Evolutionary conservation across 148 eudicot species (phyloP).

Genomic region (Rhododendron griersonianum): DNA sequence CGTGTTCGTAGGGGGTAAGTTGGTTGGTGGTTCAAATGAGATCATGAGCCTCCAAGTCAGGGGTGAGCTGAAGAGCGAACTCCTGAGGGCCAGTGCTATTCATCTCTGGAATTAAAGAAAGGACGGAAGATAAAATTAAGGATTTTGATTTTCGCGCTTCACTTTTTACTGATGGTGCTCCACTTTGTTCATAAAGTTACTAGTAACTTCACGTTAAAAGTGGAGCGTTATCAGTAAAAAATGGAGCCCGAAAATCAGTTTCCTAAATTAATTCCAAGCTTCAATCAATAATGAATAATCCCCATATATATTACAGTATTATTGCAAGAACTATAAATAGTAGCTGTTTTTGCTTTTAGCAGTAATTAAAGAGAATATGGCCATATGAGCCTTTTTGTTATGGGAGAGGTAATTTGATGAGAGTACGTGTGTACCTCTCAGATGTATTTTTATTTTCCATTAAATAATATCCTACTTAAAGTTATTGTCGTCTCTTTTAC

Average conservation of each 20-base stretch:
- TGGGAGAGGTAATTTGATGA: constrained; percentile 15
- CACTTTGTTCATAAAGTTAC: too few species aligned
- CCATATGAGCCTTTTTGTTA: not conserved
- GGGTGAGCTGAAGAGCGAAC: constrained; percentile 50
- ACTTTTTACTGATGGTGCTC: too few species aligned
- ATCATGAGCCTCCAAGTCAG: constrained; percentile 62
- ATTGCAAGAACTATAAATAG: not conserved
- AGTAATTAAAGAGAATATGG: not conserved
- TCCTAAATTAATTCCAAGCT: not conserved
- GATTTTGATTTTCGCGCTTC: too few species aligned
- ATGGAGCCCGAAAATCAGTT: too few species aligned
- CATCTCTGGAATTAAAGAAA: not conserved
- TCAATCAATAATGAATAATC: not conserved
- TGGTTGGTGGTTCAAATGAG: constrained; percentile 70
- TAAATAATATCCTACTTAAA: not conserved
- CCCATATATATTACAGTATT: not conserved
- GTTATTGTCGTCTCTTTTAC: not conserved
- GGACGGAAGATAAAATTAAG: not conserved
- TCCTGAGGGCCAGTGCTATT: constrained; percentile 62
- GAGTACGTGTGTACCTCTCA: not conserved
- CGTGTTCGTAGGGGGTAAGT: constrained; percentile 57
- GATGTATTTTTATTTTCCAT: not conserved
- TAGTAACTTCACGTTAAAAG: too few species aligned
- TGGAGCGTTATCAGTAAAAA: too few species aligned
- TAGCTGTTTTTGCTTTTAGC: not conserved